These are phyloP conservation scores for Globisporangium canariense DNA, from an alignment of 352 stramenopile genomes.

Conservation along the genomic window DNA sequence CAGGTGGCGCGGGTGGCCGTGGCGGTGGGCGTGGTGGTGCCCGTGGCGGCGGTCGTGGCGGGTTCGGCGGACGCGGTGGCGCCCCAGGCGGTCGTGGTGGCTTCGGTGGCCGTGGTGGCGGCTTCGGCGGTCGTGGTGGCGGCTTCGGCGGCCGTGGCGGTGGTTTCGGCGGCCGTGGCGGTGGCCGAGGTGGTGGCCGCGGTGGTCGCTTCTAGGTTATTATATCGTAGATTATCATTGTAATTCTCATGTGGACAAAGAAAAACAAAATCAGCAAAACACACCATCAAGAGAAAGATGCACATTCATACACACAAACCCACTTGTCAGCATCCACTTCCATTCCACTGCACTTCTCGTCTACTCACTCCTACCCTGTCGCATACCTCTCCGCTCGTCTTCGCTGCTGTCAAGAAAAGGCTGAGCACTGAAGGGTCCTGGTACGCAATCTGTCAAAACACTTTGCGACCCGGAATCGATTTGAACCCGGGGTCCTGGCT, in stretches of 20 bases:
- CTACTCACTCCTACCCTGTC: too few relatives aligned
- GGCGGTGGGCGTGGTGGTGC: constrained; percentile 40
- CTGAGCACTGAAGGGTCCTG: too few relatives aligned
- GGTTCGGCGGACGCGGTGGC: constrained; percentile 35
- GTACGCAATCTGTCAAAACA: too few relatives aligned
- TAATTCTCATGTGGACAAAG: constrained; percentile 11
- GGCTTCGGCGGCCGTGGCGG: constrained; percentile 27
- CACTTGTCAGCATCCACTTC: neutral
- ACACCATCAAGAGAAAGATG: constrained; percentile 6
- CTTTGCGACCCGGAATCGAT: too few relatives aligned
- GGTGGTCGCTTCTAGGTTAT: constrained; percentile 35
- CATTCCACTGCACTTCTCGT: neutral
- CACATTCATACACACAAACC: constrained; percentile 1
- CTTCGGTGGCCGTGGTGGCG: constrained; percentile 24
- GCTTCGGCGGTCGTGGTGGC: constrained; percentile 19
- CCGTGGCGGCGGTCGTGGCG: constrained; percentile 27
- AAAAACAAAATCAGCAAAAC: constrained; percentile 5
- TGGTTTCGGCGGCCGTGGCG: constrained; percentile 27
- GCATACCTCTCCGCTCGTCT: too few relatives aligned
- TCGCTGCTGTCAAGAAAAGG: too few relatives aligned
- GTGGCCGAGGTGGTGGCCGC: constrained; percentile 33
- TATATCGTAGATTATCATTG: constrained; percentile 42
- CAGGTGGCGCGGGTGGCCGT: constrained; percentile 36
- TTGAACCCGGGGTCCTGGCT: too few relatives aligned
- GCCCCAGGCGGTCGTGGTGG: constrained; percentile 28